Evolutionary conservation across 306 rosid species (phyloP), one percentile per base, ranked within the genome.

Genomic region (Cucurbita ficifolia): DNA sequence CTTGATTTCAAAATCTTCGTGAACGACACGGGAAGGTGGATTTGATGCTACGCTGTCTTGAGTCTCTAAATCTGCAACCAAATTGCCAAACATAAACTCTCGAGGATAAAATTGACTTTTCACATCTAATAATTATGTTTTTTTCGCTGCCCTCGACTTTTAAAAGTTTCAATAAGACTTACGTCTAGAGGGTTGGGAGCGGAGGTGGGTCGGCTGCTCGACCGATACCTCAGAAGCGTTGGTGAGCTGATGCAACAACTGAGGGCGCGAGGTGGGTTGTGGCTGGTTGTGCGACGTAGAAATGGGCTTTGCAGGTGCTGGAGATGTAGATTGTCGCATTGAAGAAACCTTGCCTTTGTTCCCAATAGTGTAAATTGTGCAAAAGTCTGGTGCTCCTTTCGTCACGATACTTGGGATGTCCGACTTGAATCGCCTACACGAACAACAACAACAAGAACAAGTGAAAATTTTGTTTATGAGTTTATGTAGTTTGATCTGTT

Each of bases 291-390:
- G 11, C 5, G 75, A 21, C 9, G 68, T 75, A 1, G 74, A n/a
- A 21, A 75, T 9, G 16, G 64, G 5, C 76, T 79, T 85, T 18
- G 70, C 10, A 16, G 92, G 45, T 10, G 79, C 2, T 5, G 89
- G 16, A 52, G 61, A 14, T 9, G 86, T 74, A 49, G 97, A 88
- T 8, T 88, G 75, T 64, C 76, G 76, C 40, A 90, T 84, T 0
- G 80, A 50, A 17, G 90, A 74, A 67, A 94, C 87, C 75, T 88
- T 93, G 71, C 96, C 97, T 79, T 86, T 88, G 79, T 84, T 38
- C 0, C 24, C 68, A 72, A 93, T 90, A 19, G 83, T 82, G 81
- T 90, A 88, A 73, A 93, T 84, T 5, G 92, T 87, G 84, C 97
- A 90, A 81, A 87, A 93, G 19, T 79, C 80, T 0, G 97, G 92